Percentiles rank a stretch among this genome's conserved stretches.
Conservation (phyloP, 2,329 filamentous ascomycete genomes). For the Aaosphaeria arxii region DNA sequence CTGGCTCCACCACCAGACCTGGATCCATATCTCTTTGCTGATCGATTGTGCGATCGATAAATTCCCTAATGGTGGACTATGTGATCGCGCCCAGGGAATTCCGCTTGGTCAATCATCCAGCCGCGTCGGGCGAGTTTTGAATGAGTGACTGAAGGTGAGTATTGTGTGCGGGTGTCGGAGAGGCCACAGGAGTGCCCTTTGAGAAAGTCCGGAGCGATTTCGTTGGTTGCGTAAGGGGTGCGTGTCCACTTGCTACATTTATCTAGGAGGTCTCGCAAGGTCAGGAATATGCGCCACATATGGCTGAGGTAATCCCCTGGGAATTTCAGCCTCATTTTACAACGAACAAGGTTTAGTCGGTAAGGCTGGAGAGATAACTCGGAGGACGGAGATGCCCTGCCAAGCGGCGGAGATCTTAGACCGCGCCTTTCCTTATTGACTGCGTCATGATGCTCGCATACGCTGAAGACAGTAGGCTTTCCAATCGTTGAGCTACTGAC, state of each 20-base stretch:
- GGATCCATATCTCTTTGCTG: slow-evolving; percentile 59
- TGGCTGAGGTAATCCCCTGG: background rate
- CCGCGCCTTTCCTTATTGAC: slow-evolving; percentile 17
- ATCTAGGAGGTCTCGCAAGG: slow-evolving; percentile 5
- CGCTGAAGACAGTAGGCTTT: slow-evolving; percentile 5
- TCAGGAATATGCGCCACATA: background rate
- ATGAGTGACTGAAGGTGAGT: slow-evolving; percentile 12
- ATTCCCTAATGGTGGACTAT: slow-evolving; percentile 12
- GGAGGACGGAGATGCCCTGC: background rate
- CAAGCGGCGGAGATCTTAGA: background rate
- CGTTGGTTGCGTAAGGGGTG: slow-evolving; percentile 13
- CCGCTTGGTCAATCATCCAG: slow-evolving; percentile 11
- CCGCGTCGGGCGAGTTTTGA: background rate
- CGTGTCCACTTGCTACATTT: slow-evolving; percentile 29
- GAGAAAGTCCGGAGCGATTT: too few species aligned
- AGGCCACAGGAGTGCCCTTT: too few species aligned
- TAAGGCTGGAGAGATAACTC: background rate
- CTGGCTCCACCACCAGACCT: slow-evolving; percentile 65
- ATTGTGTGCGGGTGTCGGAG: too few species aligned
- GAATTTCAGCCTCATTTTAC: background rate
- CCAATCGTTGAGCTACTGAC: background rate
- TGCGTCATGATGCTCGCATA: slow-evolving; percentile 30
- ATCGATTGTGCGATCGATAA: background rate
- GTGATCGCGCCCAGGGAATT: slow-evolving; percentile 18
- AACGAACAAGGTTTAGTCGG: background rate